A percentile compares a stretch with the other conserved stretches of the same genome.
Evolutionary conservation across 192 early-diverging fungal genomes (phyloP).

Genomic region (Backusella morwellensis): DNA sequence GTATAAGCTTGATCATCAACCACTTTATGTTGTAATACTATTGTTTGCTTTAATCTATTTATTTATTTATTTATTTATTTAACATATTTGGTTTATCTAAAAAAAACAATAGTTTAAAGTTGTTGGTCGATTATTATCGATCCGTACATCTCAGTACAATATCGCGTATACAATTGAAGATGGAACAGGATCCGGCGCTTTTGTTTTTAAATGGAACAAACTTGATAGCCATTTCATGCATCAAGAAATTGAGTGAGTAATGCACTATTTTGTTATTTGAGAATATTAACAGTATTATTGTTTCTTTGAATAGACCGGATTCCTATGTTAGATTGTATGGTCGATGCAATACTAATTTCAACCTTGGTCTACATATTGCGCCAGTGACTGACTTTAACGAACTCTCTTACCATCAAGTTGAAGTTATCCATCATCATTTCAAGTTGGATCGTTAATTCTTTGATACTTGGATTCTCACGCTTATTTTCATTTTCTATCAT

Average conservation of each 20-base stretch:
- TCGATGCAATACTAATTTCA: not conserved
- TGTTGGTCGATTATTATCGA: not conserved
- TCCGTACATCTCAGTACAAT: not conserved
- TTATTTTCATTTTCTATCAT: not conserved
- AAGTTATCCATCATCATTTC: constrained; percentile 64
- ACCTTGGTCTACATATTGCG: constrained; percentile 60
- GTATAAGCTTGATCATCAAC: not conserved
- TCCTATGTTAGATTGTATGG: constrained; percentile 74
- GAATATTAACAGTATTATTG: not conserved
- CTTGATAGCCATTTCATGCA: not conserved
- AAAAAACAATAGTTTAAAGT: not conserved
- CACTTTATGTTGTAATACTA: not conserved
- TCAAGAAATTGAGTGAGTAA: not conserved
- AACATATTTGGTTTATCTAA: not conserved
- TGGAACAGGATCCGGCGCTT: constrained; percentile 63
- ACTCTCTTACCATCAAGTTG: constrained; percentile 70
- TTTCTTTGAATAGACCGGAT: not conserved
- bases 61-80: not conserved
- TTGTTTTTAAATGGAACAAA: not conserved
- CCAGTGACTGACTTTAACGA: constrained; percentile 72
- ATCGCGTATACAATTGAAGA: constrained; percentile 68
- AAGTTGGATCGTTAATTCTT: constrained; percentile 39
- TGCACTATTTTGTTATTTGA: not conserved
- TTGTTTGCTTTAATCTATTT: not conserved
- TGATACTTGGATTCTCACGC: constrained; percentile 19